Base-by-base conservation (phyloP, 1,284 basidiomycete genomes). In the Moniliophthora roreri region DNA sequence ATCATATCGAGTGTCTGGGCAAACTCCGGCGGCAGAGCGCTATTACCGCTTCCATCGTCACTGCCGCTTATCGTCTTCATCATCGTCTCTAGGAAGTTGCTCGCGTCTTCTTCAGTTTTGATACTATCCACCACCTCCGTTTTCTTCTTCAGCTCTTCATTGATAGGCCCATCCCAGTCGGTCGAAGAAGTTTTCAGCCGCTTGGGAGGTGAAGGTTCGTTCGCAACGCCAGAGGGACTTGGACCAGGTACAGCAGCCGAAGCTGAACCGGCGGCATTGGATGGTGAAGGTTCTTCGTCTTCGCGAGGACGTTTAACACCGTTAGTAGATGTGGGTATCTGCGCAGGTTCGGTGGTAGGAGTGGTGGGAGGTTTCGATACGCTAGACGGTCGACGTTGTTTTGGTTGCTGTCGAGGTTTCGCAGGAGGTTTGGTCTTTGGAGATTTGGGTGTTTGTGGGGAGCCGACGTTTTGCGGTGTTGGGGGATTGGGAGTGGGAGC, bases 141-240 rank as follows among this genome's bases (percentile, higher is more conserved):
- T 65, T 79, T 81, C 69, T 79, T 81, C 57, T 74, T 62, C 49
- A 80, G 62, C 21, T 69, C 76, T 39, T 86, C 83, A 56, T 71
- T 82, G 8, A 76, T 68, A 37, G 78, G 72, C 15, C 79, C 79
- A 44, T 86, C 85, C 81, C 82, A 87, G 50, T 90, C 86, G 11
- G 76, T 80, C 73, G n/a, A n/a, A n/a, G n/a, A n/a, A n/a, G n/a
- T n/a, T n/a, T 84, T 89, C 38, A 69, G 62, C 48, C 85, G 82
- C 70, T 91, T 91, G 16, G 85, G 82, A 3, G 87, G 83, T 2
- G 84, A 85, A 8, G 81, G 81, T 50, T 80, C 79, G 54, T 75
- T 73, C 6, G 73, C 68, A 24, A 73, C 69, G 36, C 69, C 61
- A 13, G 68, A 49, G 63, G 60, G 47, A 34, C 48, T 49, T 16